Evolutionary conservation across 192 early-diverging fungal species (phyloP).

Genomic region (Coemansia sp.): DNA sequence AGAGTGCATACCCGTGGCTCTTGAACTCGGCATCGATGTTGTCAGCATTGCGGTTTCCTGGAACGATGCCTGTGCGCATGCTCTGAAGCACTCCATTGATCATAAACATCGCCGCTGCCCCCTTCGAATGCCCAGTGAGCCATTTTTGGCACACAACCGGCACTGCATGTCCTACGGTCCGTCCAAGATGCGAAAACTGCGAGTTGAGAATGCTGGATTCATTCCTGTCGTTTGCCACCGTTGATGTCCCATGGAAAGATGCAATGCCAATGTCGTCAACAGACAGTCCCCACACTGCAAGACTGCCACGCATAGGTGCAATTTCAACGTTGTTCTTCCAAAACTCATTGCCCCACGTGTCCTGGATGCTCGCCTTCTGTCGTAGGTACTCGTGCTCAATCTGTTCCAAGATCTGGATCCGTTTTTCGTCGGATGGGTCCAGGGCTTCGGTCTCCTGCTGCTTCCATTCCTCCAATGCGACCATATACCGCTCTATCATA

Average conservation of each 20-base stretch:
- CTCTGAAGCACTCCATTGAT: conserved; percentile 83
- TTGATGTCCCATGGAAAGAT: conserved; percentile 95
- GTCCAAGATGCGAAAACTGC: conserved; percentile 83
- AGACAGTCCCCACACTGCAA: conserved; percentile 83
- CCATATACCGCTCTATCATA: conserved; percentile 59
- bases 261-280: conserved; percentile 88
- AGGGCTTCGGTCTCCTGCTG: conserved; percentile 37
- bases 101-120: conserved; percentile 92
- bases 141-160: conserved; percentile 86
- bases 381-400: background rate
- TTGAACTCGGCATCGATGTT: conserved; percentile 57
- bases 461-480: conserved; percentile 4
- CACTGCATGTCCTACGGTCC: conserved; percentile 76
- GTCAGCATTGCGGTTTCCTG: conserved; percentile 72
- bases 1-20: conserved; percentile 76
- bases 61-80: conserved; percentile 76
- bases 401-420: background rate
- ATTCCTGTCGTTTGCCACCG: conserved; percentile 67
- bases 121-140: conserved; percentile 88
- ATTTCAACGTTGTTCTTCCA: conserved; percentile 73
- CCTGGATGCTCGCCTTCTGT: conserved; percentile 71
- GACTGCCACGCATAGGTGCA: conserved; percentile 80
- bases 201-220: conserved; percentile 68
- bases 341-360: conserved; percentile 67
- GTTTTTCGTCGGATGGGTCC: background rate